phyloP scores from a whole-genome alignment of 176 grass and related monocot species.

The Ensete glaucum region DNA sequence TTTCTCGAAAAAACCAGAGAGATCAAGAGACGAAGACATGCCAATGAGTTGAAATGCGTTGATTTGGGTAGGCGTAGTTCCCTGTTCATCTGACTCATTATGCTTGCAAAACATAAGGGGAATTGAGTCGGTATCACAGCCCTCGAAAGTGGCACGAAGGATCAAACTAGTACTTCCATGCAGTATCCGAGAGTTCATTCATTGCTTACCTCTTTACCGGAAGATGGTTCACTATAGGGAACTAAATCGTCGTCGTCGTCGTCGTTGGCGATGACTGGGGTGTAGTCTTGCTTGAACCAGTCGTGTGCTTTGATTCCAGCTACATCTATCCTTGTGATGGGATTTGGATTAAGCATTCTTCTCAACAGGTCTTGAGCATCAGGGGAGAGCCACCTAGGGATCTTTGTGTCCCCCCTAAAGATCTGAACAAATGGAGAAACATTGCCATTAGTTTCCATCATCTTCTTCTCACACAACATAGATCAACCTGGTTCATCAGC shows the following conservation, averaged over 20 bases:
- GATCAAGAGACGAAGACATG: conserved; percentile 85
- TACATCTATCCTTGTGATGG: conserved; percentile 45
- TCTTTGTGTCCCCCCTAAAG: conserved; percentile 52
- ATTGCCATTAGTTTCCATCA: too few relatives aligned
- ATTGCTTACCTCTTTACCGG: conserved; percentile 48
- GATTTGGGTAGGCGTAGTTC: conserved; percentile 33
- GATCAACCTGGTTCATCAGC: too few relatives aligned
- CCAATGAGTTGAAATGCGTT: conserved; percentile 93
- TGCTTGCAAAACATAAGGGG: conserved; percentile 28
- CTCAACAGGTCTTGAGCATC: conserved; percentile 44
- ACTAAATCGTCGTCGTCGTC: conserved; percentile 20
- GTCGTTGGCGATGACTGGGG: conserved; percentile 36
- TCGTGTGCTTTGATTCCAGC: conserved; percentile 49
- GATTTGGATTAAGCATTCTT: conserved; percentile 70
- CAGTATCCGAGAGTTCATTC: background rate
- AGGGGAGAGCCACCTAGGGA: conserved; percentile 52
- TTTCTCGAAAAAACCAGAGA: conserved; percentile 84
- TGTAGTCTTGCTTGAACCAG: conserved; percentile 66
- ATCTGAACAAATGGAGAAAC: conserved; percentile 38
- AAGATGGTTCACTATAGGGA: conserved; percentile 19
- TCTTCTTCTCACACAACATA: too few relatives aligned
- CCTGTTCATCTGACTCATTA: conserved; percentile 13
- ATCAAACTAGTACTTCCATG: background rate
- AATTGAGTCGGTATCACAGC: background rate
- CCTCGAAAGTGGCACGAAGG: too few relatives aligned